Conservation (phyloP, 176 grass and related monocot genomes). For the Rhynchospora pubera region DNA sequence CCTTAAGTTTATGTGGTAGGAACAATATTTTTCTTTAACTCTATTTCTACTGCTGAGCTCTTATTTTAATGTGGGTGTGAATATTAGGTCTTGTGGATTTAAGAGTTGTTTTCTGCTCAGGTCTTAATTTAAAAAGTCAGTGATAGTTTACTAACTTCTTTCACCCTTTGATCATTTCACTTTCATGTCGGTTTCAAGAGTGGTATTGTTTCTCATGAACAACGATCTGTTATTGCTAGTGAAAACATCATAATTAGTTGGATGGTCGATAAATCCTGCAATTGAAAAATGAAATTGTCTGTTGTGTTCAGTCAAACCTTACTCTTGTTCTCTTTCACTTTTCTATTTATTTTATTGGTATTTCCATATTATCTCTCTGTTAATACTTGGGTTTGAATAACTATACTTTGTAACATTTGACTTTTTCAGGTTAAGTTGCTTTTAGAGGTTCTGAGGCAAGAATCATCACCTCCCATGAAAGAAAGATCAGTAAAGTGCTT, state of each 20-base stretch:
- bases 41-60: neutral
- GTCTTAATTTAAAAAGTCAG: neutral
- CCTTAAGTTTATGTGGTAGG: neutral
- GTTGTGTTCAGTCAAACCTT: neutral
- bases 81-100: neutral
- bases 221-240: neutral
- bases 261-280: neutral
- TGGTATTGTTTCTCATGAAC: no score
- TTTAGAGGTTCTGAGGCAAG: constrained; percentile 41
- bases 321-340: neutral
- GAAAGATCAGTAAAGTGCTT: constrained; percentile 54
- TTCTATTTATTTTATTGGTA: neutral
- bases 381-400: neutral
- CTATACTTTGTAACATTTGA: constrained; percentile 13
- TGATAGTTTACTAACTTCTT: neutral
- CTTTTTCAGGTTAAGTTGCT: constrained; percentile 64
- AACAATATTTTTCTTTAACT: neutral
- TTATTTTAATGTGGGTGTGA: neutral
- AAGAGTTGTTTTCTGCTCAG: neutral
- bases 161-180: no score
- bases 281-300: neutral
- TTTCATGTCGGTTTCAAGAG: no score
- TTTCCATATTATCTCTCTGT: neutral
- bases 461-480: constrained; percentile 42
- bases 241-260: neutral